phyloP scores from a whole-genome alignment of 352 stramenopile species.

The Pelagophyceae sp. region DNA sequence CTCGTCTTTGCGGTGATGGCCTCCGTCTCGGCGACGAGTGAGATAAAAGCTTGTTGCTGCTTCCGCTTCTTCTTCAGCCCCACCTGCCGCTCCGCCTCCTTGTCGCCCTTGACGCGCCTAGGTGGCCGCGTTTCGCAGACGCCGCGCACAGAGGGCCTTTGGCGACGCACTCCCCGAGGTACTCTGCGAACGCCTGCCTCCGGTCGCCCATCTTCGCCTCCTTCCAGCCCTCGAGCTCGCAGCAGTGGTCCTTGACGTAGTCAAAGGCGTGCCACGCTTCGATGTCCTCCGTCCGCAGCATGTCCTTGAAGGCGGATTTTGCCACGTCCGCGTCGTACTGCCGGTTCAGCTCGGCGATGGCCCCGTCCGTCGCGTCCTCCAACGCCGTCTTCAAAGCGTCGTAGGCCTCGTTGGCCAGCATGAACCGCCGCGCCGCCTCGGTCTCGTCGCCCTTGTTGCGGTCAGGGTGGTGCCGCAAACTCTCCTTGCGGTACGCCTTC shows the following conservation, averaged over 20 bases:
- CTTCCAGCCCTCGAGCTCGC: neutral
- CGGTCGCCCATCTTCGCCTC: neutral
- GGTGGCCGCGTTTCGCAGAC: no score
- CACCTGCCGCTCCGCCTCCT: neutral
- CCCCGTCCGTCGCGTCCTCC: neutral
- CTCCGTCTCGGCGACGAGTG: neutral
- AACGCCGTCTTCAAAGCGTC: neutral
- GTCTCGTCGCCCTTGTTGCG: neutral
- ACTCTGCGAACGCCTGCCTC: slow-evolving; percentile 2
- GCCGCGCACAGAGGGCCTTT: no score
- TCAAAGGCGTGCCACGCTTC: neutral
- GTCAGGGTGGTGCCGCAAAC: neutral
- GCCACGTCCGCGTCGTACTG: neutral
- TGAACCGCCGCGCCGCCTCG: neutral
- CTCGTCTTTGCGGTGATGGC: neutral
- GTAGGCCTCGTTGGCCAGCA: neutral
- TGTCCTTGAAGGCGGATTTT: neutral
- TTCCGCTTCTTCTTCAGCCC: neutral
- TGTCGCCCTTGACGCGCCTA: no score
- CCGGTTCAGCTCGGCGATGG: neutral
- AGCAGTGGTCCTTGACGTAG: neutral
- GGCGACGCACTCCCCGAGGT: neutral
- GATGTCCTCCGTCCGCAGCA: neutral
- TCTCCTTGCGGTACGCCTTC: neutral
- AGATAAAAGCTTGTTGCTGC: neutral